These are phyloP conservation scores for Quercus alba DNA, from an alignment of 306 rosid genomes.

Conservation along the genomic window DNA sequence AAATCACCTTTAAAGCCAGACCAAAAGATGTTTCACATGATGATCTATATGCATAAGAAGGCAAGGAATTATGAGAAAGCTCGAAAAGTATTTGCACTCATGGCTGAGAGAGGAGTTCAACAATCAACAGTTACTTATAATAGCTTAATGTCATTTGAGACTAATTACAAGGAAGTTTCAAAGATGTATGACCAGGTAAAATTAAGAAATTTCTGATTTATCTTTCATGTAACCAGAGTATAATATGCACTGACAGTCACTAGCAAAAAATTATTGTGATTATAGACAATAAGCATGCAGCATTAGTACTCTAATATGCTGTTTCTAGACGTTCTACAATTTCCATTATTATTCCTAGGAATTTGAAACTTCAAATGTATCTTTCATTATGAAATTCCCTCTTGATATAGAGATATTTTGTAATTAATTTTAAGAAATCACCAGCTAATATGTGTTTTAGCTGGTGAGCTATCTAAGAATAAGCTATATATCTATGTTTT, in stretches of 20 bases:
- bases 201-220: neutral
- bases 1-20: slow-evolving; percentile 75
- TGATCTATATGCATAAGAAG: slow-evolving; percentile 91
- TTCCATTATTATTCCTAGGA: neutral
- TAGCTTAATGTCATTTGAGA: slow-evolving; percentile 91
- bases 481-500: too few species aligned
- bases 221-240: slow-evolving; percentile 7
- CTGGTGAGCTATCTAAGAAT: neutral
- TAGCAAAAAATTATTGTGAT: neutral
- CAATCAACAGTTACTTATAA: slow-evolving; percentile 80
- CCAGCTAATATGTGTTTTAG: neutral
- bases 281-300: neutral
- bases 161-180: slow-evolving; percentile 89
- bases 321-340: neutral
- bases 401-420: neutral
- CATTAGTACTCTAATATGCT: neutral
- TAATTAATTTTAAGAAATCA: neutral
- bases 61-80: slow-evolving; percentile 86
- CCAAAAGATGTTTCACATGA: slow-evolving; percentile 92
- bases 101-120: slow-evolving; percentile 69
- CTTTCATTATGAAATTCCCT: neutral
- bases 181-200: slow-evolving; percentile 87
- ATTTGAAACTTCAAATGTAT: neutral
- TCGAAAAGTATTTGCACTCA: slow-evolving; percentile 70
- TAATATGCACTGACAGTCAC: neutral